Conservation (phyloP, 2,329 filamentous ascomycete genomes). For the Arthrocladium fulminans region DNA sequence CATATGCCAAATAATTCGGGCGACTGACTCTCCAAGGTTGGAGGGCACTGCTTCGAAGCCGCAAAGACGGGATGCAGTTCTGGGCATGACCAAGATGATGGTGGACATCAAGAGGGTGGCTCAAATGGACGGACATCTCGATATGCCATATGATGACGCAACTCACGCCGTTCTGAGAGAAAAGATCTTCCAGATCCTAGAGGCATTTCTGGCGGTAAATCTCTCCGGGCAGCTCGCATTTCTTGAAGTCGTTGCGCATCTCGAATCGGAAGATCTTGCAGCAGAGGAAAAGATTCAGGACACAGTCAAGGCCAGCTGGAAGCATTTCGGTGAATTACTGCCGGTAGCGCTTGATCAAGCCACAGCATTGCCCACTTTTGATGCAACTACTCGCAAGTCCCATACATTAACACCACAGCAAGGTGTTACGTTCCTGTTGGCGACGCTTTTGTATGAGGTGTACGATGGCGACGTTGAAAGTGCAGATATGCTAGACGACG, state of each 20-base stretch:
- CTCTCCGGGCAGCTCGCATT: background rate
- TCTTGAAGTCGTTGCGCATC: background rate
- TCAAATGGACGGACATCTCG: constrained; percentile 31
- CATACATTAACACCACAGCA: background rate
- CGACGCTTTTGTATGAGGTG: constrained; percentile 74
- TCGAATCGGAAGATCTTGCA: background rate
- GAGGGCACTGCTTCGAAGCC: background rate
- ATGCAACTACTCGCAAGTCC: background rate
- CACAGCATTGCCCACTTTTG: background rate
- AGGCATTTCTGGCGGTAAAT: background rate
- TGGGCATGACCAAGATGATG: constrained; percentile 47
- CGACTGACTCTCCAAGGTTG: background rate
- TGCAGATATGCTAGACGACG: constrained; percentile 69
- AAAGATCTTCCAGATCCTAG: background rate
- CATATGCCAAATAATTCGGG: constrained; percentile 1
- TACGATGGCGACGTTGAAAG: constrained; percentile 86
- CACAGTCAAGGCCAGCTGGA: background rate
- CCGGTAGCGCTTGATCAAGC: background rate
- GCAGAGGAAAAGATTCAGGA: constrained; percentile 1
- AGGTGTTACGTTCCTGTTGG: constrained; percentile 71
- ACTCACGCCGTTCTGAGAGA: background rate
- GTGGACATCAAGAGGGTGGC: constrained; percentile 53
- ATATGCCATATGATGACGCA: background rate
- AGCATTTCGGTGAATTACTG: background rate
- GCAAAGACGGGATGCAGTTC: background rate